Conservation (phyloP, 495 filamentous ascomycete genomes). For the Podospora didyma region DNA sequence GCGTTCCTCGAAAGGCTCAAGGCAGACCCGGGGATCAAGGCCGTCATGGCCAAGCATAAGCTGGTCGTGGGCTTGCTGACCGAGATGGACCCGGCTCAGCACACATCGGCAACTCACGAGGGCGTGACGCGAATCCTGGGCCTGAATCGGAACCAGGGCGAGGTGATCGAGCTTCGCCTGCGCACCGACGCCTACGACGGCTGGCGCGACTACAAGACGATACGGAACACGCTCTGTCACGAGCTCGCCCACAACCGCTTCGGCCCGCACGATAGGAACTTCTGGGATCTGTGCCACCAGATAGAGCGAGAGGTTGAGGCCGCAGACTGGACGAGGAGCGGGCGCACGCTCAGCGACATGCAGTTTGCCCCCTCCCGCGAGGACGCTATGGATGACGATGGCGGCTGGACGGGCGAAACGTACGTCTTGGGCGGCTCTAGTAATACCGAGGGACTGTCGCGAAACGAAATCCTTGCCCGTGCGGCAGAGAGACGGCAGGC, state of each 20-base stretch:
- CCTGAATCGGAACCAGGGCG: conserved; percentile 80
- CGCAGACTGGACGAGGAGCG: conserved; percentile 70
- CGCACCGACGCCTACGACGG: conserved; percentile 93
- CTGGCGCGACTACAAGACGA: conserved; percentile 84
- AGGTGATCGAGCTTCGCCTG: conserved; percentile 86
- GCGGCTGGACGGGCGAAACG: conserved; percentile 83
- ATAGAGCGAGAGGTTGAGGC: conserved; percentile 83
- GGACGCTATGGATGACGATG: conserved; percentile 66
- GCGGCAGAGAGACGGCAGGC: conserved; percentile 64
- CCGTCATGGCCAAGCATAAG: conserved; percentile 75
- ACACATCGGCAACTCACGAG: conserved; percentile 67
- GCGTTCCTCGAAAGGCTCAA: conserved; percentile 39
- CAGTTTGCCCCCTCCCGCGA: conserved; percentile 57
- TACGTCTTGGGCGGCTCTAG: conserved; percentile 67
- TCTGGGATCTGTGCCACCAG: conserved; percentile 81
- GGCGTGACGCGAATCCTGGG: conserved; percentile 70
- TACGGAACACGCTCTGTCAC: conserved; percentile 89
- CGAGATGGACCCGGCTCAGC: conserved; percentile 86
- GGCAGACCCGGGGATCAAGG: conserved; percentile 79
- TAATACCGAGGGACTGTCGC: conserved; percentile 26
- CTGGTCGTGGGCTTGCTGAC: conserved; percentile 86
- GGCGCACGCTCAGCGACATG: conserved; percentile 57
- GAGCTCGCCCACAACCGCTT: conserved; percentile 92
- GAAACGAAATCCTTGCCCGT: conserved; percentile 69
- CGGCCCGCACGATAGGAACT: conserved; percentile 74